Base-by-base conservation (phyloP, 148 eudicot genomes). In the Spergularia bocconei region DNA sequence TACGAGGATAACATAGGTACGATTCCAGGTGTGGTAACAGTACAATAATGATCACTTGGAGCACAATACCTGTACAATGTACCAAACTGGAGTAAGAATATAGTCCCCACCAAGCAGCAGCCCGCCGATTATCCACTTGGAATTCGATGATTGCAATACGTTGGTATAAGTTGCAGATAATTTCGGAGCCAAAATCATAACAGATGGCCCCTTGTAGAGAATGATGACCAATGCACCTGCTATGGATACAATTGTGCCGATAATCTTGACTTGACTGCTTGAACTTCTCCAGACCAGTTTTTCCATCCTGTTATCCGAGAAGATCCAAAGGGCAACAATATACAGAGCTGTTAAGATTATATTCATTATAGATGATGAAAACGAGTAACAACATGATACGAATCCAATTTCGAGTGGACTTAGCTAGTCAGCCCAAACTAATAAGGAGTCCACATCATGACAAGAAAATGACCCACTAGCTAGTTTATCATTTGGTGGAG, bases 1-100 rank as follows among this genome's bases (percentile, higher is more conserved):
- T 44, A 6, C 48, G 10, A 44, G 48, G 48, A 44, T 6, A 29
- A 44, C 7, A 44, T 44, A 44, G 8, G 48, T 9, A 44, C 48
- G 48, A 44, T 44, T 9, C 48, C 48, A 2, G 0, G 48, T 44
- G 48, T 29, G 36, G 36, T 29, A 3, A 29, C 36, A 3, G 36
- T 29, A 29, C 36, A 29, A 29, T 29, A 29, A 29, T 29, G 36
- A 29, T 38, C 19, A 11, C 11, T 23, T 47, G 12, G 20, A 29
- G 51, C 12, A 7, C 20, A 16, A 50, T 86, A 93, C 97, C 98
- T 84, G 95, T 67, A 90, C 83, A 79, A 93, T 88, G 82, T 90
- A 93, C 93, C 95, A 91, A 74, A 91, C 79, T 17, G 97, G 93
- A 57, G 89, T 88, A 19, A 91, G 85, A 47, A 91, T 75, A 12